phyloP scores from a whole-genome alignment of 2,329 filamentous ascomycete genomes.

The Penicillium corylophilum region DNA sequence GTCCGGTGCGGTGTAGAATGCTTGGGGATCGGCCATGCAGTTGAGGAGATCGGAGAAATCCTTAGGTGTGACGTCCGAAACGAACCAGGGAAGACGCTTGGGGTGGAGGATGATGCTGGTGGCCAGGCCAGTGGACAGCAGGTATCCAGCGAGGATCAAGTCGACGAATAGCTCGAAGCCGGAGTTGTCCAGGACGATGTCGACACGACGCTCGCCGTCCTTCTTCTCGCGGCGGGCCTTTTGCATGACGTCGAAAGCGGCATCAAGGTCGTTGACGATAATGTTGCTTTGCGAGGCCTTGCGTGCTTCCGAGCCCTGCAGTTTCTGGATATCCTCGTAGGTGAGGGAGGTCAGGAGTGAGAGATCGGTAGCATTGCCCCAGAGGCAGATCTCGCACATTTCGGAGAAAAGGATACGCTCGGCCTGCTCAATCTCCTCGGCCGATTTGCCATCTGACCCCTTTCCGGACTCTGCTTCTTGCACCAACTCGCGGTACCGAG shows the following conservation, averaged over 20 bases:
- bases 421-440: slow-evolving; percentile 60
- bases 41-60: slow-evolving; percentile 83
- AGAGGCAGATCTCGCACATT: slow-evolving; percentile 95
- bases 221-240: slow-evolving; percentile 56
- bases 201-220: slow-evolving; percentile 69
- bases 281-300: slow-evolving; percentile 91
- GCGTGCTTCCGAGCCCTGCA: slow-evolving; percentile 84
- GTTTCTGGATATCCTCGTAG: slow-evolving; percentile 94
- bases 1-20: slow-evolving; percentile 78
- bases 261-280: slow-evolving; percentile 76
- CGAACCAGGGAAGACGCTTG: slow-evolving; percentile 97
- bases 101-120: slow-evolving; percentile 86
- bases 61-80: slow-evolving; percentile 84
- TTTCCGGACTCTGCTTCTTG: slow-evolving; percentile 61
- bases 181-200: slow-evolving; percentile 95
- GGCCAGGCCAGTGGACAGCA: slow-evolving; percentile 79
- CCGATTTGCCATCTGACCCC: slow-evolving; percentile 34
- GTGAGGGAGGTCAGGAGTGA: slow-evolving; percentile 85
- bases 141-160: slow-evolving; percentile 84
- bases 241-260: slow-evolving; percentile 57
- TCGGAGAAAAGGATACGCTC: slow-evolving; percentile 81
- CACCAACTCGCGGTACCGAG: slow-evolving; percentile 73
- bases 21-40: slow-evolving; percentile 72
- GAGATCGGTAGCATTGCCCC: slow-evolving; percentile 95
- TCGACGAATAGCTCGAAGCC: slow-evolving; percentile 98